A percentile compares a stretch with the other conserved stretches of the same genome.
phyloP scores from a whole-genome alignment of 169 alveolate genomes.

The Theileria orientalis region DNA sequence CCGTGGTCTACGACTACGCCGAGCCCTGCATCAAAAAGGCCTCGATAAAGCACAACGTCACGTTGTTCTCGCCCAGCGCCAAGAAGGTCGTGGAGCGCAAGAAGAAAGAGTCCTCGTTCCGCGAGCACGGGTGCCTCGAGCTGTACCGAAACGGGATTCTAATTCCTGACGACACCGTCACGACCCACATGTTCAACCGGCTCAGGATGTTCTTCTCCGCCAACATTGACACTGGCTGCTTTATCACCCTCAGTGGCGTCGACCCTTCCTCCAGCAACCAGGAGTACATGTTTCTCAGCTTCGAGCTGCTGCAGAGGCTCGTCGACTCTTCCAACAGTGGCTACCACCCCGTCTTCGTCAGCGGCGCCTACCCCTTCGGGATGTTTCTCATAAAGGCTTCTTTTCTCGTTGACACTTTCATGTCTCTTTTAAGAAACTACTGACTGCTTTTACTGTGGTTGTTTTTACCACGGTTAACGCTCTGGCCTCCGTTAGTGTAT shows the following conservation, averaged over 20 bases:
- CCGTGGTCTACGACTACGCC: conserved; percentile 39
- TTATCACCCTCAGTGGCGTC: background rate
- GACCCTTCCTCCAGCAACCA: background rate
- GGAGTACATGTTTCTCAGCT: background rate
- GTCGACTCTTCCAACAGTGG: conserved; percentile 25
- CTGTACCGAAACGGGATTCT: background rate
- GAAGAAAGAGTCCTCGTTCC: background rate
- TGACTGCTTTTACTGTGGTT: background rate
- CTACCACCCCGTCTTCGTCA: conserved; percentile 16
- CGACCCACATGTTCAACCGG: background rate
- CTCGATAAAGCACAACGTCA: conserved; percentile 41
- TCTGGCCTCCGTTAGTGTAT: no score
- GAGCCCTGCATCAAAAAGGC: conserved; percentile 69
- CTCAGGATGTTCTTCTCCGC: background rate
- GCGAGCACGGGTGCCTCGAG: conserved; percentile 1
- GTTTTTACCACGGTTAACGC: no score
- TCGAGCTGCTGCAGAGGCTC: conserved; percentile 16
- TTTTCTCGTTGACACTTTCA: conserved; percentile 47
- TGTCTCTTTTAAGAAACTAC: conserved; percentile 14
- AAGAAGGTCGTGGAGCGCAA: conserved; percentile 29
- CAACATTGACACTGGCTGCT: conserved; percentile 13
- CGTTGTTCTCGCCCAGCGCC: conserved; percentile 13
- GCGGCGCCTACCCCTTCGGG: conserved; percentile 35
- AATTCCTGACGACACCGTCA: background rate
- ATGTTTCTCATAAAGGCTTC: conserved; percentile 21